phyloP scores from a whole-genome alignment of 352 stramenopile genomes.

The Phytophthora cryptogea region DNA sequence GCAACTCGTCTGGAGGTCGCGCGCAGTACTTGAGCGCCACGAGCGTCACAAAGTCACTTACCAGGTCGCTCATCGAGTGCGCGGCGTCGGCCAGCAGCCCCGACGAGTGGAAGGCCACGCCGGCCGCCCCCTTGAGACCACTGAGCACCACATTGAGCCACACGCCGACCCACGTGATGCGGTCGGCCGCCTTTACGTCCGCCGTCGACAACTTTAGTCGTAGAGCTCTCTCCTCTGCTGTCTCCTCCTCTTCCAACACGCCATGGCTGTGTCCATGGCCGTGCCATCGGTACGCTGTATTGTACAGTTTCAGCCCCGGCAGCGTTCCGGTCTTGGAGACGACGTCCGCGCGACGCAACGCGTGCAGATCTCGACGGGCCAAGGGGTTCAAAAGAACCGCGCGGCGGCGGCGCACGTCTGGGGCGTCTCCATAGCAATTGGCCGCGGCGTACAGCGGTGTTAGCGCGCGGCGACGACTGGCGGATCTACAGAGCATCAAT shows the following conservation, averaged over 20 bases:
- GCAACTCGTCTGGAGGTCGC: conserved; percentile 90
- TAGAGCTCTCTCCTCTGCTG: conserved; percentile 31
- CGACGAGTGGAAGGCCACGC: conserved; percentile 79
- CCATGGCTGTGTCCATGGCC: conserved; percentile 50
- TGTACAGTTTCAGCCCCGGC: conserved; percentile 10
- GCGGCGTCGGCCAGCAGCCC: conserved; percentile 94
- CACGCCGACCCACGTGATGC: conserved; percentile 75
- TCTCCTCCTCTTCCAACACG: conserved; percentile 30
- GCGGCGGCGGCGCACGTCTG: neutral
- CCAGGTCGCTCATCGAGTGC: conserved; percentile 94
- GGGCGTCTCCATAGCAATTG: neutral
- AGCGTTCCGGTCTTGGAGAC: conserved; percentile 4
- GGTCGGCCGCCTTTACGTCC: conserved; percentile 51
- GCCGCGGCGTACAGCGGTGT: conserved; percentile 16
- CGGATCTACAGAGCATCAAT: conserved; percentile 15
- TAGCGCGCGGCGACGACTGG: conserved; percentile 17
- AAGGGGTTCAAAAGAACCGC: neutral
- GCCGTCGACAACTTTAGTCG: conserved; percentile 34
- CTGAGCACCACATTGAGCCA: conserved; percentile 75
- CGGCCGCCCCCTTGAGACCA: conserved; percentile 68
- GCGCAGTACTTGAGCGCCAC: conserved; percentile 89
- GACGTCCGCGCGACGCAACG: conserved; percentile 2
- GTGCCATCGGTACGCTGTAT: conserved; percentile 30
- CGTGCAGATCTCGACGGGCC: conserved; percentile 12
- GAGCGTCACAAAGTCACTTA: conserved; percentile 95